Base-by-base conservation (phyloP, 306 rosid species). In the Hippophae gyantsensis region DNA sequence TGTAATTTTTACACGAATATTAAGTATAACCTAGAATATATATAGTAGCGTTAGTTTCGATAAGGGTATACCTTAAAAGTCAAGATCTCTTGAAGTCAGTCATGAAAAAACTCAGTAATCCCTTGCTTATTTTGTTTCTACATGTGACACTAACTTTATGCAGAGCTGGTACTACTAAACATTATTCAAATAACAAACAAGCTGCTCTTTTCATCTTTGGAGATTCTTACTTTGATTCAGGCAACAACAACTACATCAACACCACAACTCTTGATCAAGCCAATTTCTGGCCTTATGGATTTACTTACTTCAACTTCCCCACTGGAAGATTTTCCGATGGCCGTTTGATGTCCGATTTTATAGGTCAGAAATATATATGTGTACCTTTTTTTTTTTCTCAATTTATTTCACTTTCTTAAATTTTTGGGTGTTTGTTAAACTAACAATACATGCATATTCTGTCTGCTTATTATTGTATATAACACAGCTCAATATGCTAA, bases 401-500 rank as follows among this genome's bases (percentile, higher is more conserved):
- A 51, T 46, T 72, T 43, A 64, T 70, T 47, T 42, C 66, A 71
- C 56, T 18, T 18, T 18, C 23, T 18, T 18, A 18, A 18, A 45
- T 44, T 64, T 64, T 69, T 75, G 71, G 77, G 43, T 13, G 18
- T 62, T 54, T 38, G 23, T 48, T 76, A 9, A 66, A 74, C 79
- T 18, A 71, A 68, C 78, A 6, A 23, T 63, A 8, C 32, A 57
- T 70, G 57, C 61, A 48, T 9, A 43, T 14, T 52, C 5, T 23
- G 4, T 7, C 13, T 52, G 10, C 42, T 51, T 45, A 25, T 42
- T 41, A 27, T 27, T 42, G 5, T 52, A 3, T 59, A 14, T 43
- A 32, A 25, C 43, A 50, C 54, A 90, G 98, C 96, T 63, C 89
- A 85, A 76, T 81, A 77, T 26, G 96, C 96, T 59, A 77, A 85